These are phyloP conservation scores for Boeremia lycopersici DNA, from an alignment of 2,329 filamentous ascomycete species.

Conservation along the genomic window DNA sequence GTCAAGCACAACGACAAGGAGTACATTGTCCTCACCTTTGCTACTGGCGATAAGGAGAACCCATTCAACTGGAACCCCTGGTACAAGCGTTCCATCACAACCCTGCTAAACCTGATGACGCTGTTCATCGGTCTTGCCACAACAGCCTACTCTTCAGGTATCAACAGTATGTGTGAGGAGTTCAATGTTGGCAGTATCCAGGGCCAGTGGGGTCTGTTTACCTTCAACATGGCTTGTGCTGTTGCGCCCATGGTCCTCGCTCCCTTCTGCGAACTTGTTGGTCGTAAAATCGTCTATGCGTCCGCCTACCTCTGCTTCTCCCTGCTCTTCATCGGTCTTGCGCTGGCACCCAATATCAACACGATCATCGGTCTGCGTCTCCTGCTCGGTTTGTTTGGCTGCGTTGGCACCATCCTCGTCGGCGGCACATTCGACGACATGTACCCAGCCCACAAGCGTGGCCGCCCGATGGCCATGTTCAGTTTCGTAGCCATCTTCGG, in stretches of 20 bases:
- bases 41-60: slow-evolving; percentile 34
- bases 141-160: slow-evolving; percentile 35
- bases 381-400: slow-evolving; percentile 34
- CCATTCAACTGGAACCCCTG: slow-evolving; percentile 38
- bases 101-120: slow-evolving; percentile 37
- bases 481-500: slow-evolving; percentile 45
- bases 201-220: slow-evolving; percentile 34
- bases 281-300: slow-evolving; percentile 34
- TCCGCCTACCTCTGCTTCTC: slow-evolving; percentile 35
- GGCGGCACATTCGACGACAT: slow-evolving; percentile 38
- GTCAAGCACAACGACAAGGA: slow-evolving; percentile 34
- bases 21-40: slow-evolving; percentile 34
- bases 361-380: slow-evolving; percentile 37
- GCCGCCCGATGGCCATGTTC: slow-evolving; percentile 39
- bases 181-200: slow-evolving; percentile 31
- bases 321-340: slow-evolving; percentile 35
- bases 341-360: slow-evolving; percentile 29
- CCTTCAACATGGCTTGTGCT: slow-evolving; percentile 36
- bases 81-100: slow-evolving; percentile 37
- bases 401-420: slow-evolving; percentile 36
- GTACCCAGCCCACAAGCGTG: slow-evolving; percentile 35
- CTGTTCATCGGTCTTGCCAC: slow-evolving; percentile 36
- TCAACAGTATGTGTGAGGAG: slow-evolving; percentile 35
- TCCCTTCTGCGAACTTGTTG: slow-evolving; percentile 35
- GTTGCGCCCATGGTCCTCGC: slow-evolving; percentile 36